Conservation (phyloP, 495 filamentous ascomycete genomes). For the Saxispiralis lemnorum region DNA sequence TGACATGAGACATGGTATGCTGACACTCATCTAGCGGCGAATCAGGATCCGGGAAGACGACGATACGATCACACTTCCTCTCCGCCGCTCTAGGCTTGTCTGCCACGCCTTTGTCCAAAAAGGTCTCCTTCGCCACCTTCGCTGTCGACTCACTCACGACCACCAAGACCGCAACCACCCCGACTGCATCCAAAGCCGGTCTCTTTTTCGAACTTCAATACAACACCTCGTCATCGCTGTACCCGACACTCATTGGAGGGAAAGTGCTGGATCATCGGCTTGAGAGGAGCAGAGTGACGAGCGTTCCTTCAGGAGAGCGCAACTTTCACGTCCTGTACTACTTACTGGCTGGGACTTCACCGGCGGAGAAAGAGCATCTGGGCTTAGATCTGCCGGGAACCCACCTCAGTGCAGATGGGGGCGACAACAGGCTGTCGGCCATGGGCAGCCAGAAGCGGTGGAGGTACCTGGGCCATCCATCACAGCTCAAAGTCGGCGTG, state of each 20-base stretch:
- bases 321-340: constrained; percentile 96
- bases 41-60: constrained; percentile 89
- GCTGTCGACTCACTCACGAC: constrained; percentile 91
- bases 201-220: constrained; percentile 93
- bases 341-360: constrained; percentile 76
- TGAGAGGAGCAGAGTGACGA: constrained; percentile 74
- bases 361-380: constrained; percentile 74
- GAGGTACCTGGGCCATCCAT: constrained; percentile 90
- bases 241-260: constrained; percentile 72
- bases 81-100: constrained; percentile 71
- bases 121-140: constrained; percentile 81
- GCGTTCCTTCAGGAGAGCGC: constrained; percentile 83
- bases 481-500: constrained; percentile 88
- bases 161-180: constrained; percentile 90
- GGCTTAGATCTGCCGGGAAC: constrained; percentile 40
- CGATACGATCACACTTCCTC: constrained; percentile 71
- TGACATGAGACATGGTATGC: background rate
- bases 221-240: constrained; percentile 64
- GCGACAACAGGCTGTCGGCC: constrained; percentile 33
- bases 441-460: constrained; percentile 57
- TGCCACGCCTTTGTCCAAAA: constrained; percentile 78
- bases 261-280: constrained; percentile 87
- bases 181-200: constrained; percentile 86
- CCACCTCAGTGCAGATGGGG: constrained; percentile 19
- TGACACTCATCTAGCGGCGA: constrained; percentile 47